These are phyloP conservation scores for Leccinum incarnatum DNA, from an alignment of 768 basidiomycete species.

Conservation along the genomic window DNA sequence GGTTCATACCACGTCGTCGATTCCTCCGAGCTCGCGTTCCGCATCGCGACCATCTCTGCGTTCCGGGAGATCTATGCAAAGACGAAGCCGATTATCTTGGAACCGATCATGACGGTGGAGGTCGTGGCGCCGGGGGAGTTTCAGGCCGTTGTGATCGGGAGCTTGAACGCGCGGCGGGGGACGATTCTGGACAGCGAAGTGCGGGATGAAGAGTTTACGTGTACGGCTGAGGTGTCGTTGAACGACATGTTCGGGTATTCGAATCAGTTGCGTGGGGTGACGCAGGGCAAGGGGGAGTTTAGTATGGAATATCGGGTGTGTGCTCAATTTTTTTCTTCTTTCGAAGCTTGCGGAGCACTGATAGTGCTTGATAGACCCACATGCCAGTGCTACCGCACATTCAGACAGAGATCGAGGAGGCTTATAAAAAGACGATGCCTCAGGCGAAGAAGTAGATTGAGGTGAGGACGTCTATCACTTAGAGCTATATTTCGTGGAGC, in stretches of 20 bases:
- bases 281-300: slow-evolving; percentile 95
- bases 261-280: slow-evolving; percentile 85
- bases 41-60: slow-evolving; percentile 85
- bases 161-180: slow-evolving; percentile 87
- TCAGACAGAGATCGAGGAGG: slow-evolving; percentile 87
- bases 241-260: slow-evolving; percentile 99
- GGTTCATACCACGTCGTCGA: slow-evolving; percentile 93
- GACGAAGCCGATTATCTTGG: slow-evolving; percentile 79
- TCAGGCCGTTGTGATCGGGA: slow-evolving; percentile 93
- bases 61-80: slow-evolving; percentile 86
- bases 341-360: not conserved
- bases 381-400: slow-evolving; percentile 79
- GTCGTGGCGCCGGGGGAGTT: slow-evolving; percentile 95
- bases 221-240: slow-evolving; percentile 86
- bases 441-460: slow-evolving; percentile 63
- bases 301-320: slow-evolving; percentile 76
- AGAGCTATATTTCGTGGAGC: slow-evolving; percentile 11
- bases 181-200: slow-evolving; percentile 96
- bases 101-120: slow-evolving; percentile 99
- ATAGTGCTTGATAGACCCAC: slow-evolving; percentile 53
- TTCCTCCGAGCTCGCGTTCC: slow-evolving; percentile 95
- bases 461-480: slow-evolving; percentile 7
- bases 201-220: slow-evolving; percentile 94
- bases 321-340: slow-evolving; percentile 1
- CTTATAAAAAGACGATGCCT: slow-evolving; percentile 74